A percentile compares a stretch with the other conserved stretches of the same genome.
phyloP scores from a whole-genome alignment of 139 green algal genomes.

The Coccomyxa sp. region DNA sequence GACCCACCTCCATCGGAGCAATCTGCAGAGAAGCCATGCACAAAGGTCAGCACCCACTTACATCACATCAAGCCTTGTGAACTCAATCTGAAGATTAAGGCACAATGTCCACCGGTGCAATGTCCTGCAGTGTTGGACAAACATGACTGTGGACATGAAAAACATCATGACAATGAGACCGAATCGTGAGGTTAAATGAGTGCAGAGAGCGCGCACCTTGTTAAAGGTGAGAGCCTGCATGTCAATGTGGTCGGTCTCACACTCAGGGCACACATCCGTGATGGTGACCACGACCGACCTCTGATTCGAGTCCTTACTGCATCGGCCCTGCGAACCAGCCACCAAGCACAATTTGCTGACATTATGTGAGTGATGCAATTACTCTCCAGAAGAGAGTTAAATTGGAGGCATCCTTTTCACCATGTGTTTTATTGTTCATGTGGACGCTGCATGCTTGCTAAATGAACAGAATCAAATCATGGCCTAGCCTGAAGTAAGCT shows the following conservation, averaged over 20 bases:
- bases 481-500: too few species aligned
- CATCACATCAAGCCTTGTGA: neutral
- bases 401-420: too few species aligned
- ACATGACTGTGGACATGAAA: too few species aligned
- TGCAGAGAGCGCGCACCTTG: conserved; percentile 25
- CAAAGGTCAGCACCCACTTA: neutral
- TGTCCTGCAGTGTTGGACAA: too few species aligned
- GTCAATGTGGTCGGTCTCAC: conserved; percentile 42
- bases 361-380: too few species aligned
- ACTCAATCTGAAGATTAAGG: neutral
- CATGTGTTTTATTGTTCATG: too few species aligned
- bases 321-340: conserved; percentile 5
- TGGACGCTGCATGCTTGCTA: too few species aligned
- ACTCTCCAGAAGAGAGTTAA: neutral
- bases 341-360: neutral
- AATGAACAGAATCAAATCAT: neutral
- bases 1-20: conserved; percentile 16
- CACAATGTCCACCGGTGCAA: neutral
- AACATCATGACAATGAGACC: too few species aligned
- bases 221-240: conserved; percentile 43
- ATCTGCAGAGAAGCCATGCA: conserved; percentile 15
- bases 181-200: too few species aligned
- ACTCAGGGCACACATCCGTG: conserved; percentile 45
- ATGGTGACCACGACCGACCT: conserved; percentile 29
- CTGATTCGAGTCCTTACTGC: conserved; percentile 12